A percentile compares a stretch with the other conserved stretches of the same genome.
These are phyloP conservation scores for Pilobolus umbonatus DNA, from an alignment of 192 early-diverging fungal genomes.

Conservation along the genomic window DNA sequence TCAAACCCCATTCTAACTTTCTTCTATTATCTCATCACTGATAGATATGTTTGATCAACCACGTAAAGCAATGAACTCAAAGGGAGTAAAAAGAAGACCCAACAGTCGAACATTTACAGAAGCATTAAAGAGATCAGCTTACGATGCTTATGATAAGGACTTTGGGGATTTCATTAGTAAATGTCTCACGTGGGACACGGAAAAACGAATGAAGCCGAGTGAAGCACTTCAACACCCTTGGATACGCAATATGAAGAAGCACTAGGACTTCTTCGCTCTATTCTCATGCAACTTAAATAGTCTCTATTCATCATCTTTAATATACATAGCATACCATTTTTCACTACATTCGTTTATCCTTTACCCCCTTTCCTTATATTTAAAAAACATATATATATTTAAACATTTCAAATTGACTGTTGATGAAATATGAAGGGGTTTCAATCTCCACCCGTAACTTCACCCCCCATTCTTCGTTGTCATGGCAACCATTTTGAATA, in stretches of 20 bases:
- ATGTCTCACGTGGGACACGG: conserved; percentile 91
- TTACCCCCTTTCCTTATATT: too few relatives aligned
- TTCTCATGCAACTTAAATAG: too few relatives aligned
- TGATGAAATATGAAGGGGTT: too few relatives aligned
- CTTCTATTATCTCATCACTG: conserved; percentile 2
- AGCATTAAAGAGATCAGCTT: conserved; percentile 57
- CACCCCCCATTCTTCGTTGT: too few relatives aligned
- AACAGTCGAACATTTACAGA: conserved; percentile 71
- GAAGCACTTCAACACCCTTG: conserved; percentile 85
- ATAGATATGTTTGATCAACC: conserved; percentile 54
- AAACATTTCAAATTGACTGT: too few relatives aligned
- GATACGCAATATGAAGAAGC: conserved; percentile 40
- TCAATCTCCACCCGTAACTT: too few relatives aligned
- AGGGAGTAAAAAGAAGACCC: conserved; percentile 84
- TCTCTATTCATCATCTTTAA: too few relatives aligned
- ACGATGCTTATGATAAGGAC: conserved; percentile 58
- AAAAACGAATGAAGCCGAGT: conserved; percentile 77
- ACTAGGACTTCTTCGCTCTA: too few relatives aligned
- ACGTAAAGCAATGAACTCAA: conserved; percentile 67
- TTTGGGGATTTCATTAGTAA: conserved; percentile 87
- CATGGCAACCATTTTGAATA: too few relatives aligned
- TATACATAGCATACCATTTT: too few relatives aligned
- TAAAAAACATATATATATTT: too few relatives aligned
- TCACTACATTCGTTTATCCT: too few relatives aligned
- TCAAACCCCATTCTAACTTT: not conserved